Base-by-base conservation (phyloP, 2,329 filamentous ascomycete genomes). In the Teratosphaeria nubilosa region DNA sequence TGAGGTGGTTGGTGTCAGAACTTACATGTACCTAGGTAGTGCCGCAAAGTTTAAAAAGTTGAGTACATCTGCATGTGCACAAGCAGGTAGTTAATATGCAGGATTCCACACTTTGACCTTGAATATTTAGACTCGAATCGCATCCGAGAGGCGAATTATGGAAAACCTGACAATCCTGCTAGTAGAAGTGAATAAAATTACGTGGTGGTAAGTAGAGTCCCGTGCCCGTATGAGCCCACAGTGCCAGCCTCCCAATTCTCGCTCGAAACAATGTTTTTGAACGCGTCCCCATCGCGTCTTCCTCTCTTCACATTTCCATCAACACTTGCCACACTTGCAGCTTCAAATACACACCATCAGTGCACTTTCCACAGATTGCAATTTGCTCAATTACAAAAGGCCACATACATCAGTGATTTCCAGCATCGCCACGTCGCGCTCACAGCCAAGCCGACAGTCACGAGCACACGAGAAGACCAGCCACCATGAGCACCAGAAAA, bases 401-500 rank as follows among this genome's bases (percentile, higher is more conserved):
- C 25, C 24, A 30, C 51, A 53, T 24, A 27, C 51, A 53, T 48
- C 41, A 48, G 37, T 45, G 16, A 16, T 5, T 48, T 48, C 41
- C 41, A 16, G 16, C 41, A 48, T 16, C 22, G 41, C n/a, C n/a
- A 11, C 41, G 41, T 48, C 20, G 41, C 51, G 30, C 51, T 30
- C 51, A 53, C 51, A 53, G 5, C 24, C 51, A 53, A 53, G 30
- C 51, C 51, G 14, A 53, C 51, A 16, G 3, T 11, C 24, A 53
- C 51, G 30, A 30, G 30, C 24, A 7, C 24, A 16, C 25, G 30
- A 53, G 14, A 30, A 53, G 25, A 20, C 41, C 6, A 22, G 41
- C 34, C 30, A 41, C 30, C 52, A 57, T 57, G 56, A n/a, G 51
- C n/a, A 24, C 56, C 50, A 53, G 34, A 31, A 55, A 55, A 45